phyloP scores from a whole-genome alignment of 108 stramenopile genomes.

The Pelagomonas calceolata region DNA sequence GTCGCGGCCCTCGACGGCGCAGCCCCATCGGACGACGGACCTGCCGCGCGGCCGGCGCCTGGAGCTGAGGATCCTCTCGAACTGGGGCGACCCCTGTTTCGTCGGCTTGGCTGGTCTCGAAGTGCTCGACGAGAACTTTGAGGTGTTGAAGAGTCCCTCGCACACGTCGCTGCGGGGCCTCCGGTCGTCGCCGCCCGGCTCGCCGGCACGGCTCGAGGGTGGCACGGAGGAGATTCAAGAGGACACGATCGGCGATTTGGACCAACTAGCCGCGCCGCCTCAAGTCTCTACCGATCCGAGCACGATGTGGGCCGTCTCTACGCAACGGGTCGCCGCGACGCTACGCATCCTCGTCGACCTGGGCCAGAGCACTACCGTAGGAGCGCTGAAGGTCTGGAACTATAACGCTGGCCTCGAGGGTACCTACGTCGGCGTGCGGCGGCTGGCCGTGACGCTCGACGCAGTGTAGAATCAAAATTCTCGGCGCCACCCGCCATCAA shows the following conservation, averaged over 20 bases:
- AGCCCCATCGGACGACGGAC: not conserved
- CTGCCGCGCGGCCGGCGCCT: slow-evolving; percentile 5
- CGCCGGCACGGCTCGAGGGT: not conserved
- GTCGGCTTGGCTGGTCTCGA: slow-evolving; percentile 15
- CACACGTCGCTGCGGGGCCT: too few species aligned
- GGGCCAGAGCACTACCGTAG: not conserved
- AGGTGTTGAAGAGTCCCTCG: too few species aligned
- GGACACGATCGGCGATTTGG: not conserved
- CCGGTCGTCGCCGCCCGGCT: too few species aligned
- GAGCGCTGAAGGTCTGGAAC: slow-evolving; percentile 29
- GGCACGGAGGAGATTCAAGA: not conserved
- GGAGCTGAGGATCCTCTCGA: slow-evolving; percentile 2
- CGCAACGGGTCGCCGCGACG: not conserved
- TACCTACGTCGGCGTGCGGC: slow-evolving; percentile 10
- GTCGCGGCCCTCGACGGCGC: slow-evolving; percentile 8
- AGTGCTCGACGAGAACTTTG: slow-evolving; percentile 9
- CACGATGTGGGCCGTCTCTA: slow-evolving; percentile 2
- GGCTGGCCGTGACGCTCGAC: slow-evolving; percentile 9
- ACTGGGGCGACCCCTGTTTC: slow-evolving; percentile 15
- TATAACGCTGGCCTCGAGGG: slow-evolving; percentile 23
- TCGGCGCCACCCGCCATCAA: not conserved
- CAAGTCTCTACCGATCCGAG: slow-evolving; percentile 1
- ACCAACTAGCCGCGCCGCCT: not conserved
- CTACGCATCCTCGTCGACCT: slow-evolving; percentile 8
- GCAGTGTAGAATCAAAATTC: slow-evolving; percentile 12